phyloP scores from a whole-genome alignment of 257 asterid species.

The Orobanche coerulescens region DNA sequence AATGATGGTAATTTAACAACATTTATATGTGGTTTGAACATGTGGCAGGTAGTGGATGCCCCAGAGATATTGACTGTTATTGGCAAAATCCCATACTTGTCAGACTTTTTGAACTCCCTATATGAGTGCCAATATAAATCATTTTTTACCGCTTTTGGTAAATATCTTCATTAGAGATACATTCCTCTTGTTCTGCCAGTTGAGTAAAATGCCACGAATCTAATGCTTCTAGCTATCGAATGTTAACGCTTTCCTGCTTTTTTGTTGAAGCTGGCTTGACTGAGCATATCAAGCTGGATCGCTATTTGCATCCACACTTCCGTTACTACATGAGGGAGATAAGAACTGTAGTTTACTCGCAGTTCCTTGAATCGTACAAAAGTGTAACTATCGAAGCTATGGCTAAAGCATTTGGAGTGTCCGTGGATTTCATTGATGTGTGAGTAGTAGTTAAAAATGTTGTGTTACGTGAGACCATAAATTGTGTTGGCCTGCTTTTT shows the following conservation, averaged over 20 bases:
- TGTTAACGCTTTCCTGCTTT: conserved; percentile 10
- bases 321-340: conserved; percentile 86
- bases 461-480: neutral
- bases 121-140: conserved; percentile 79
- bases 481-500: neutral
- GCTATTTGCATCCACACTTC: conserved; percentile 72
- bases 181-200: conserved; percentile 5
- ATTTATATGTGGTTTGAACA: conserved; percentile 15
- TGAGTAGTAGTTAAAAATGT: conserved; percentile 24
- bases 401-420: conserved; percentile 82
- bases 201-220: neutral
- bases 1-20: neutral
- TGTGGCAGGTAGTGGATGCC: conserved; percentile 86
- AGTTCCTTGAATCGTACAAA: conserved; percentile 80
- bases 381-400: conserved; percentile 81
- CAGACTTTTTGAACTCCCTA: conserved; percentile 72
- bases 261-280: conserved; percentile 61
- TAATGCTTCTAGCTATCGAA: neutral
- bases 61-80: conserved; percentile 87
- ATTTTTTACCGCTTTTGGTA: conserved; percentile 80
- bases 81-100: conserved; percentile 63
- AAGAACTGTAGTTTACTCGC: conserved; percentile 69
- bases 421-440: conserved; percentile 73
- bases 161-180: conserved; percentile 20
- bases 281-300: conserved; percentile 65